phyloP scores from a whole-genome alignment of 805 yeast genomes.

The Spencermartinsiella europaea region DNA sequence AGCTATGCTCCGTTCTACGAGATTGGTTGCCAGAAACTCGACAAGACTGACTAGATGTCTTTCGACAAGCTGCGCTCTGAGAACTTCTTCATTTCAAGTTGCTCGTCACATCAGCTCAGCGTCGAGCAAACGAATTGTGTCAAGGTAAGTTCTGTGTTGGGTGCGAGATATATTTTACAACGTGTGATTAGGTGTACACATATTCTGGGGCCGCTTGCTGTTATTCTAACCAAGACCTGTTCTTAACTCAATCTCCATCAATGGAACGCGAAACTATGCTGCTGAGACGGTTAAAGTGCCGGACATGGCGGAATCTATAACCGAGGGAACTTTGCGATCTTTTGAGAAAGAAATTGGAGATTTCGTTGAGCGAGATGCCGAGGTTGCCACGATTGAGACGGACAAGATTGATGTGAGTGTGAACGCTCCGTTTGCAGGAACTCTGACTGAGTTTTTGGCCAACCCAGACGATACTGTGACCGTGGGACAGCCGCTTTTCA shows the following conservation, averaged over 20 bases:
- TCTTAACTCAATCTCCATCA: neutral
- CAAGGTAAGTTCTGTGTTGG: neutral
- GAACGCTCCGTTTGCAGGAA: conserved; percentile 89
- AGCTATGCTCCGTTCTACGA: neutral
- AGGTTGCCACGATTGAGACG: conserved; percentile 94
- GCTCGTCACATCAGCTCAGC: neutral
- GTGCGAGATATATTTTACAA: no score
- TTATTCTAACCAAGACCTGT: neutral
- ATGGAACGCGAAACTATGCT: conserved; percentile 2
- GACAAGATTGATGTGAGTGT: conserved; percentile 98
- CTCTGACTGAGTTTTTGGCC: conserved; percentile 76
- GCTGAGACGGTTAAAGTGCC: conserved; percentile 76
- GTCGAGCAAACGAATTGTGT: neutral
- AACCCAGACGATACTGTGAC: conserved; percentile 87
- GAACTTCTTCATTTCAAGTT: neutral
- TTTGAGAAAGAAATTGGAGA: conserved; percentile 71
- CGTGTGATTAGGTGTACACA: no score
- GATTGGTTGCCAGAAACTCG: neutral
- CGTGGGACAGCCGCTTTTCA: conserved; percentile 89
- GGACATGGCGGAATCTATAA: conserved; percentile 96
- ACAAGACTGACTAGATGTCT: neutral
- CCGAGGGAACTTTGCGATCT: conserved; percentile 87
- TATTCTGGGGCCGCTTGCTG: no score
- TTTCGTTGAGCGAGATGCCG: conserved; percentile 78
- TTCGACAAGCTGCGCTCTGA: neutral